Conservation (phyloP, 345 rosid species). For the Lumnitzera racemosa region DNA sequence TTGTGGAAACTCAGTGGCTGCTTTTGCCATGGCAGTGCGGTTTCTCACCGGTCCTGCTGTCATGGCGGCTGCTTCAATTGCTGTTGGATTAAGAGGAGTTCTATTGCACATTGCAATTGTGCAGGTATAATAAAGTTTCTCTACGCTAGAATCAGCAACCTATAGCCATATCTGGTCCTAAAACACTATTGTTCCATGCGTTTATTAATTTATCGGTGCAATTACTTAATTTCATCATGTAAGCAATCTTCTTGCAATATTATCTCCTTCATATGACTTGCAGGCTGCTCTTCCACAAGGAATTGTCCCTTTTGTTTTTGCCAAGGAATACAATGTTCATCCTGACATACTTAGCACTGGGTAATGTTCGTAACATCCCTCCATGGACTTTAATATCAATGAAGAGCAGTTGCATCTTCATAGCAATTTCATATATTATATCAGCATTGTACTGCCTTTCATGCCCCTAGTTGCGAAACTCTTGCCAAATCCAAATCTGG, state of each 20-base stretch:
- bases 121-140: slow-evolving; percentile 34
- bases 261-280: too few relatives aligned
- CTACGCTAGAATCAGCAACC: too few relatives aligned
- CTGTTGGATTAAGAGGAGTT: slow-evolving; percentile 70
- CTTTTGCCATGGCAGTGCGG: slow-evolving; percentile 79
- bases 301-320: slow-evolving; percentile 75
- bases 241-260: too few relatives aligned
- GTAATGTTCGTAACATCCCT: slow-evolving; percentile 25
- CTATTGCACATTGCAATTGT: slow-evolving; percentile 85
- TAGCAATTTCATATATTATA: neutral
- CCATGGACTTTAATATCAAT: neutral
- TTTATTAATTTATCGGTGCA: too few relatives aligned
- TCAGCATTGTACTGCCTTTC: too few relatives aligned
- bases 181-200: too few relatives aligned
- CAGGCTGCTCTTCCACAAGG: slow-evolving; percentile 86
- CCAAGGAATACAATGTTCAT: slow-evolving; percentile 76
- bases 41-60: slow-evolving; percentile 88
- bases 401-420: neutral
- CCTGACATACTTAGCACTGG: slow-evolving; percentile 81
- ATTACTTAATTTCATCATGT: too few relatives aligned
- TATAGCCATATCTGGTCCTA: too few relatives aligned
- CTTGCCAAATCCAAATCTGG: too few relatives aligned
- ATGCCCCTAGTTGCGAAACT: too few relatives aligned
- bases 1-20: slow-evolving; percentile 80
- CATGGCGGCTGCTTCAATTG: slow-evolving; percentile 82